Evolutionary conservation across 805 yeast genomes (phyloP).

Genomic region (Diddensiella caesifluorescens): DNA sequence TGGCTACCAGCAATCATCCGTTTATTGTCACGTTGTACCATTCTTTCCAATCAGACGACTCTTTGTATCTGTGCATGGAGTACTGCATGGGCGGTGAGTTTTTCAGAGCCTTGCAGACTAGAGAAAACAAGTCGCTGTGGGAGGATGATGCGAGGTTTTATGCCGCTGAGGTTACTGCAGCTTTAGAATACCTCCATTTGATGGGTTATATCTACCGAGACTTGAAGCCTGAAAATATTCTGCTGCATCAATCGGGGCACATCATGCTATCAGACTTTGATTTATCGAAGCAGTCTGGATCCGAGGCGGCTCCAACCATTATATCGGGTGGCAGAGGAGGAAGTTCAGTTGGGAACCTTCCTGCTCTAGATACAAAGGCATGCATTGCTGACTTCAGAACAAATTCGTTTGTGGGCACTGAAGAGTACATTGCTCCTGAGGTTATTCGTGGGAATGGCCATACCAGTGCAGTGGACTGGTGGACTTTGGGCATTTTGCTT

Average conservation of each 20-base stretch:
- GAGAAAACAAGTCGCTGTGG: conserved; percentile 75
- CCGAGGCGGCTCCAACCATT: conserved; percentile 70
- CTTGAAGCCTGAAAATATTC: conserved; percentile 91
- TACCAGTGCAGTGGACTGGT: conserved; percentile 98
- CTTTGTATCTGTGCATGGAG: conserved; percentile 92
- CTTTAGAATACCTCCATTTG: conserved; percentile 87
- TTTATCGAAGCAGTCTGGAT: conserved; percentile 80
- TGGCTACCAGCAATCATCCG: conserved; percentile 94
- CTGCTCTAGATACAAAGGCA: conserved; percentile 84
- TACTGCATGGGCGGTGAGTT: conserved; percentile 99
- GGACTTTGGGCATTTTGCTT: conserved; percentile 92
- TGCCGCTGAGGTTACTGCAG: conserved; percentile 96
- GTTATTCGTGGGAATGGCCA: conserved; percentile 97
- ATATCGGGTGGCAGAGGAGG: conserved; percentile 34
- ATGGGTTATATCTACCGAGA: conserved; percentile 98
- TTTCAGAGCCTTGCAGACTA: conserved; percentile 89
- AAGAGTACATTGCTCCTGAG: conserved; percentile 97
- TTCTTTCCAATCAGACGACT: conserved; percentile 91
- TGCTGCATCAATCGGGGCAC: conserved; percentile 94
- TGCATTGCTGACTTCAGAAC: conserved; percentile 96
- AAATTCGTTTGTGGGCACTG: conserved; percentile 97
- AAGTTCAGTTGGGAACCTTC: conserved; percentile 39
- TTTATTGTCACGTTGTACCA: conserved; percentile 94
- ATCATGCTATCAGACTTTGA: conserved; percentile 97
- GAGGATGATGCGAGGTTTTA: conserved; percentile 91